These are phyloP conservation scores for Tulasnella sp. DNA, from an alignment of 768 basidiomycete species.

Conservation along the genomic window DNA sequence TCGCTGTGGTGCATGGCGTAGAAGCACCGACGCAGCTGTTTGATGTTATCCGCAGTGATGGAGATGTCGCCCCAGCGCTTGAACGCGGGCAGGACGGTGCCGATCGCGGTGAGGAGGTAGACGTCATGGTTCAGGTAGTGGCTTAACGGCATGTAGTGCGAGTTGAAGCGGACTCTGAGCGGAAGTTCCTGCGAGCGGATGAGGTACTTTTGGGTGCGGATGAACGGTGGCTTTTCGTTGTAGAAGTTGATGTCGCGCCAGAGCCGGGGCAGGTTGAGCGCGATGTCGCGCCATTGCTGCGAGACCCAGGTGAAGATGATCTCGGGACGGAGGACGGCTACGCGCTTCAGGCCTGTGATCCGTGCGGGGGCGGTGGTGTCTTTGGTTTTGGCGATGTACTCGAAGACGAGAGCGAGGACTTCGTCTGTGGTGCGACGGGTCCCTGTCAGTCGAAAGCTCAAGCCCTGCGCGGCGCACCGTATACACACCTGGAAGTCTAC, in stretches of 20 bases:
- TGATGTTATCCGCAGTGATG: not conserved
- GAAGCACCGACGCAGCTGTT: constrained; percentile 14
- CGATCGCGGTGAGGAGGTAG: constrained; percentile 8
- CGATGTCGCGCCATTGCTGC: not conserved
- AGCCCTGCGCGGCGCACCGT: not conserved
- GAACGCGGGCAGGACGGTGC: not conserved
- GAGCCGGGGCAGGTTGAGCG: constrained; percentile 15
- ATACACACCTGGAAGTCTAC: constrained; percentile 10
- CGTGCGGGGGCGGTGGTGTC: not conserved
- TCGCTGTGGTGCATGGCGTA: constrained; percentile 1
- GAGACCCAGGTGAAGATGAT: constrained; percentile 23
- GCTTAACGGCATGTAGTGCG: not conserved
- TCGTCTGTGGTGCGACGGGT: not conserved
- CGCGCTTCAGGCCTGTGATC: not conserved
- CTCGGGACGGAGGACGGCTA: constrained; percentile 1
- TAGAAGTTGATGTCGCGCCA: constrained; percentile 23
- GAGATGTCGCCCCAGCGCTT: not conserved
- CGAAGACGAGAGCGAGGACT: not conserved
- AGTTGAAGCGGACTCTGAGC: not conserved
- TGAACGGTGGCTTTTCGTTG: constrained; percentile 3
- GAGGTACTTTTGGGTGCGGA: not conserved
- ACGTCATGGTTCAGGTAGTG: not conserved
- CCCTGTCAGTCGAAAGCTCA: too few species aligned
- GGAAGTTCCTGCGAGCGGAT: not conserved
- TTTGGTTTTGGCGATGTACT: not conserved